Base-by-base conservation (phyloP, 177 flowering plant genomes). In the Viscum album region DNA sequence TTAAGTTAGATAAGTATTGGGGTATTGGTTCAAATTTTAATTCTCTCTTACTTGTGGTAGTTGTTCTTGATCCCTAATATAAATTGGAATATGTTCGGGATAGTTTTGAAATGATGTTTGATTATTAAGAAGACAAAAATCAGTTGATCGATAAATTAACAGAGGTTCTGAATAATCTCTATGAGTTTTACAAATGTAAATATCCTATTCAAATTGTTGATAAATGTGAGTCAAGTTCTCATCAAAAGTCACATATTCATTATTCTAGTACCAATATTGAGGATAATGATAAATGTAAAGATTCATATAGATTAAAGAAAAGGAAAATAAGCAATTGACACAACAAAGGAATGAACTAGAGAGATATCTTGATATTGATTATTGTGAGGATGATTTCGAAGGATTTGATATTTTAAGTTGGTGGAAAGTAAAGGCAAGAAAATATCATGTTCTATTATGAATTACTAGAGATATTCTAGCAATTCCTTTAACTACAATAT, bases 401-500 rank as follows among this genome's bases (percentile, higher is more conserved):
- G n/a, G 26, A 19, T 66, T 23, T 66, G 69, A 71, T 35, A 39
- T 71, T 2, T 58, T 66, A 56, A 39, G 21, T 4, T 71, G 74
- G 74, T 71, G 74, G 74, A 52, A 31, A 21, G 16, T 13, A 1
- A 47, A 71, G 30, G 30, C 36, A n/a, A 3, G 16, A 6, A 71
- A 56, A 28, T 71, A 45, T 37, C 64, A 35, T 1, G n/a, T 71
- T 16, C 54, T 71, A 2, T 66, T 69, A 15, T 1, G 23, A 6
- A 19, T 71, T 5, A 68, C 73, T 21, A 16, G 63, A 0, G 68
- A 71, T 50, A 41, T 64, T 1, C 33, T 71, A 8, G 69, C 62
- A 13, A 58, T 71, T 17, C 74, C 35, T 4, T 29, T 71, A 1
- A 66, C 69, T 23, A 71, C 74, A 11, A 69, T 65, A 31, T 50